These are phyloP conservation scores for Tricholoma bakamatsutake DNA, from an alignment of 768 basidiomycete species.

Conservation along the genomic window DNA sequence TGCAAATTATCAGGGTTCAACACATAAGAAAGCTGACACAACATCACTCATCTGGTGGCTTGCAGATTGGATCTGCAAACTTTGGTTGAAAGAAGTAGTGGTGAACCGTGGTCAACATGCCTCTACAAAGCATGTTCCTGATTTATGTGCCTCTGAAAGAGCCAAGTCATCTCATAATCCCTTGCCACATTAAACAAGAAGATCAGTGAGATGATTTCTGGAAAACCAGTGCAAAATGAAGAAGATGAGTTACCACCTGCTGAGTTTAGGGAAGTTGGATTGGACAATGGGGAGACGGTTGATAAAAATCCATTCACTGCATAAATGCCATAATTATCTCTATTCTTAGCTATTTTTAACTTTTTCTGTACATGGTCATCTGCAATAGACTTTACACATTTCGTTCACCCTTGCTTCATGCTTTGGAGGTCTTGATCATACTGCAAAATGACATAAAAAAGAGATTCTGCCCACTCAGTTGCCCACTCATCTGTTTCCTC, in stretches of 20 bases:
- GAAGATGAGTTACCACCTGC: too few species aligned
- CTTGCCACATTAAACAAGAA: not conserved
- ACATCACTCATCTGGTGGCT: slow-evolving; percentile 10
- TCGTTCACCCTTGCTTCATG: too few species aligned
- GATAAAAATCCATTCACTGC: too few species aligned
- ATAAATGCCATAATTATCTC: not conserved
- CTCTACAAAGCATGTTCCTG: not conserved
- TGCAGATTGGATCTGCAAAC: slow-evolving; percentile 12
- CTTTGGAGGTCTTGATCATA: too few species aligned
- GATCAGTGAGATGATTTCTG: not conserved
- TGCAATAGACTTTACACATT: too few species aligned
- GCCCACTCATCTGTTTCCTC: not conserved
- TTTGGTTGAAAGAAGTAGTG: not conserved
- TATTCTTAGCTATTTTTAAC: too few species aligned
- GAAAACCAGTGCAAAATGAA: slow-evolving; percentile 10
- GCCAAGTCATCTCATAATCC: not conserved
- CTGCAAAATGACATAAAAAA: too few species aligned
- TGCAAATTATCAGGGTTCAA: slow-evolving; percentile 12
- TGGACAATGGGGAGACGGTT: not conserved
- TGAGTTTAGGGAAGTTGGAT: not conserved
- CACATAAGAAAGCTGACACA: slow-evolving; percentile 19
- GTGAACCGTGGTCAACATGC: too few species aligned
- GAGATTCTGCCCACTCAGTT: not conserved
- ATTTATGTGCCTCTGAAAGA: not conserved
- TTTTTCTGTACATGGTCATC: too few species aligned